Base-by-base conservation (phyloP, 2,329 filamentous ascomycete species). In the Scortechinia acanthostroma region DNA sequence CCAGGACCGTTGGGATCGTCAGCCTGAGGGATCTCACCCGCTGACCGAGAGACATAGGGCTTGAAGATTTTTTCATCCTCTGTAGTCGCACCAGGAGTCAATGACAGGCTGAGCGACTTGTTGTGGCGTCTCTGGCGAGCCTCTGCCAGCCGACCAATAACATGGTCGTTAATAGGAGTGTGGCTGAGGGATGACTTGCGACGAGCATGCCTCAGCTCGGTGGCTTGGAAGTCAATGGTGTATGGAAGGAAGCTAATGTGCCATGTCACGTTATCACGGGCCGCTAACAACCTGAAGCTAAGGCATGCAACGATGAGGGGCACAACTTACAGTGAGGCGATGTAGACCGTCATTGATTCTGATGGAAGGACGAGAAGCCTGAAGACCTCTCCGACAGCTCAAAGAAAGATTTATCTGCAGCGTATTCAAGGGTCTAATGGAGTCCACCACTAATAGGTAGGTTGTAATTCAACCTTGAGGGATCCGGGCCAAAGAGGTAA, bases 311-410 rank as follows among this genome's bases (percentile, higher is more conserved):
- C 57, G 57, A 52, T 62, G 58, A 60, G 51, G 42, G 43, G 44
- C 42, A 25, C 4, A 13, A 62, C 68, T 63, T 61, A 71, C 67
- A 71, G 57, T n/a, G 68, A 71, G 48, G 66, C 70, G 49, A 76
- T 62, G 49, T 74, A 74, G 52, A 73, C 65, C 13, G 70, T 74
- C 70, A 73, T 73, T 6, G 14, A n/a, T 30, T 30, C n/a, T n/a
- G 10, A 30, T 40, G 35, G 6, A 13, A 10, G 35, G 17, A 15
- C 10, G 6, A 40, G 35, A 40, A 13, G 35, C 6, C 17, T 10
- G 25, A 10, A 30, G n/a, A 30, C n/a, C n/a, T n/a, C n/a, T n/a
- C n/a, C n/a, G n/a, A n/a, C n/a, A n/a, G n/a, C n/a, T n/a, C n/a
- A n/a, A n/a, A n/a, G n/a, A n/a, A n/a, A n/a, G n/a, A n/a, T n/a